Evolutionary conservation across 768 basidiomycete genomes (phyloP), one percentile per base, ranked within the genome.

Genomic region (Polyporus arcularius): DNA sequence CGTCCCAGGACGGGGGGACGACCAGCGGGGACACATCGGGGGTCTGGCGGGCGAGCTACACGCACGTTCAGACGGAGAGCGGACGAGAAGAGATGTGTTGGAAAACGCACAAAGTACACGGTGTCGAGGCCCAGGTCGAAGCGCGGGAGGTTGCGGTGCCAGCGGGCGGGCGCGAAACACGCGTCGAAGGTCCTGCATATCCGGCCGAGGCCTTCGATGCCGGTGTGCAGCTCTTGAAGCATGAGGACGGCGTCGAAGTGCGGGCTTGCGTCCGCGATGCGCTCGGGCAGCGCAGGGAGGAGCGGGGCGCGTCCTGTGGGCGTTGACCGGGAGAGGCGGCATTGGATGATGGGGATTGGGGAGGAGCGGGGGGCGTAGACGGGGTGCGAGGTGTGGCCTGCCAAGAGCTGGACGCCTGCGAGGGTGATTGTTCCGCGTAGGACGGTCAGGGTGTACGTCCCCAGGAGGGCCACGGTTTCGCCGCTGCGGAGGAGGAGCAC

Each of bases 311-410:
- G 55, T 46, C 18, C 1, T 3, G 4, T n/a, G 8, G 54, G 32
- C 42, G 70, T 55, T 18, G 60, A 32, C 53, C 69, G 62, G 10
- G 62, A 40, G 1, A 75, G 68, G 30, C 65, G 65, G 64, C 75
- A 70, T 15, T 71, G 67, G 76, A 82, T 61, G 73, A 79, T 69
- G 0, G 93, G 91, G 5, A 95, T 69, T 0, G 93, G 91, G n/a
- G 91, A 85, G 0, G 87, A 91, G 3, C 84, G 80, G 0, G 94
- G 92, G 0, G 92, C 89, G 68, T 85, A 96, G 30, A 96, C 76
- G 12, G 73, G 74, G 64, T 92, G 78, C 5, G 66, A 58, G 3
- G 56, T 68, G 1, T 65, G 47, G 1, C 83, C 83, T 7, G 84
- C 66, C 0, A 59, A 50, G 8, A 90, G 68, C 1, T 73, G 75